These are phyloP conservation scores for Penicillium sp. DNA, from an alignment of 2,329 filamentous ascomycete genomes.

Conservation along the genomic window DNA sequence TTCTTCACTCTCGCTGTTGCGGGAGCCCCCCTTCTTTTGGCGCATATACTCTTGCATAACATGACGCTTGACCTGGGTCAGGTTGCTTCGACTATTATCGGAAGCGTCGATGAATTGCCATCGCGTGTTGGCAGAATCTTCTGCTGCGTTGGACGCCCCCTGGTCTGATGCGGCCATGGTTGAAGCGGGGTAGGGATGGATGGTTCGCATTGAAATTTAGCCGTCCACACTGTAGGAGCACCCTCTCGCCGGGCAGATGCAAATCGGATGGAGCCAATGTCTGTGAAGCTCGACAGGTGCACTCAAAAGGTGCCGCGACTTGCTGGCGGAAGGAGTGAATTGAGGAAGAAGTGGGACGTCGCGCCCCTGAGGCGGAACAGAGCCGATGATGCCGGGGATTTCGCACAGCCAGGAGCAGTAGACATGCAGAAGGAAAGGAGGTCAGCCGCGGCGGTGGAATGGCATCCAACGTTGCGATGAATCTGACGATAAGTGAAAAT, in stretches of 20 bases:
- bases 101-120: constrained; percentile 52
- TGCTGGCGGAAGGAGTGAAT: not conserved
- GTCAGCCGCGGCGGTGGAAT: not conserved
- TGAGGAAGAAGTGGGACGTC: not conserved
- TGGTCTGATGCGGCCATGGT: constrained; percentile 28
- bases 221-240: not conserved
- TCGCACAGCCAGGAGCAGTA: not conserved
- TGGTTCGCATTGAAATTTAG: not conserved
- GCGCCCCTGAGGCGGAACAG: not conserved
- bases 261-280: not conserved
- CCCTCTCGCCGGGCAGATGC: not conserved
- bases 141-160: constrained; percentile 8
- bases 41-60: constrained; percentile 53
- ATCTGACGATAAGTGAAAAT: not conserved
- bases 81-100: constrained; percentile 42
- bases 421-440: not conserved
- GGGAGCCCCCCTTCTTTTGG: constrained; percentile 38
- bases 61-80: constrained; percentile 51
- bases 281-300: not conserved
- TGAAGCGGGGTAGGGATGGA: not conserved
- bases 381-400: not conserved
- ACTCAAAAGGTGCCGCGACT: not conserved
- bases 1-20: constrained; percentile 28
- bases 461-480: not conserved
- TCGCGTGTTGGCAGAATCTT: constrained; percentile 28